phyloP scores from a whole-genome alignment of 176 grass and related monocot genomes.

The Carex parvula region DNA sequence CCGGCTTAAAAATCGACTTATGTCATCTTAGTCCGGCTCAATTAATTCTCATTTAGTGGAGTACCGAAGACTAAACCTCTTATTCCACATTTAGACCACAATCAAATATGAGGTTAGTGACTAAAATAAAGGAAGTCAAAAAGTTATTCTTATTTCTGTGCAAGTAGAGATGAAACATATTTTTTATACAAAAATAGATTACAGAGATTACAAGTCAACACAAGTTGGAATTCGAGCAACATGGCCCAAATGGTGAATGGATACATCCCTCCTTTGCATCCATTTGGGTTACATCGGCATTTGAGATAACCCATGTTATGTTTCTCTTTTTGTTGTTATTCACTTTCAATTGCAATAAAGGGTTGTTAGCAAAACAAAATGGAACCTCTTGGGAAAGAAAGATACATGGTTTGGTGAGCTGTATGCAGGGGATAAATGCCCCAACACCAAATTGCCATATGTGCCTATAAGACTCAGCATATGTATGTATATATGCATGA shows the following conservation, averaged over 20 bases:
- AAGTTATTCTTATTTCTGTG: background rate
- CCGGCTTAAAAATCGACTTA: too few relatives aligned
- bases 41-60: too few relatives aligned
- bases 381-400: background rate
- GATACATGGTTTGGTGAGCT: background rate
- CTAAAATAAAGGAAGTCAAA: constrained; percentile 12
- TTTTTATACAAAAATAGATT: background rate
- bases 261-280: background rate
- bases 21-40: too few relatives aligned
- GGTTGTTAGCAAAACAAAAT: background rate
- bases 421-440: background rate
- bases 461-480: background rate
- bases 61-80: too few relatives aligned
- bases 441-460: background rate
- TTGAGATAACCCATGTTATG: background rate
- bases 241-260: background rate
- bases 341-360: background rate
- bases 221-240: background rate
- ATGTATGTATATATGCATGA: background rate
- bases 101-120: too few relatives aligned
- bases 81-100: too few relatives aligned
- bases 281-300: background rate
- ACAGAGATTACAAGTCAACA: background rate
- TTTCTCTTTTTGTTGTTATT: background rate
- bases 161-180: background rate